Conservation (phyloP, 2,329 filamentous ascomycete genomes). For the Pestalotiopsis sp. region DNA sequence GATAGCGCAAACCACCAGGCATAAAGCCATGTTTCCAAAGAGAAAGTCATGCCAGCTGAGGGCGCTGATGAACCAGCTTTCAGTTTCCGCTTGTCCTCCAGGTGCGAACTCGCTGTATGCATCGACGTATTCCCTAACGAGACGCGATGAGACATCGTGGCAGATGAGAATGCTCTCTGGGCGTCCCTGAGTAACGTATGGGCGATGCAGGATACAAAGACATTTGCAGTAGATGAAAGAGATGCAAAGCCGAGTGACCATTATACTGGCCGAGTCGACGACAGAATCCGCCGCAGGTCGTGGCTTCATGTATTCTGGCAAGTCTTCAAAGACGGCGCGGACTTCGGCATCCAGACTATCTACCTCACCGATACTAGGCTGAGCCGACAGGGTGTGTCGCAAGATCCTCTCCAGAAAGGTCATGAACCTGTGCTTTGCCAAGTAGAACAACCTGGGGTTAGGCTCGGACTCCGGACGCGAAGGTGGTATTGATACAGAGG, state of each 20-base stretch:
- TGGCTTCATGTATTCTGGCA: not conserved
- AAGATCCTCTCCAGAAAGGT: conserved; percentile 2
- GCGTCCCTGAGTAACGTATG: not conserved
- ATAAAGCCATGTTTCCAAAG: conserved; percentile 2
- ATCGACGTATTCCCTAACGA: not conserved
- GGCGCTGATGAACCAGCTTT: conserved; percentile 7
- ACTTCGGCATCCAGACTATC: not conserved
- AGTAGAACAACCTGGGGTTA: not conserved
- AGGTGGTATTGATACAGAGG: not conserved
- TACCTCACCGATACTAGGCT: not conserved
- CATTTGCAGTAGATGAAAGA: conserved; percentile 7
- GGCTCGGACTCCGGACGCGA: not conserved
- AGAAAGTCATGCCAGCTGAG: conserved; percentile 8
- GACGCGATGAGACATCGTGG: not conserved
- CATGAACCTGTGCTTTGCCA: conserved; percentile 5
- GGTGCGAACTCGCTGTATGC: conserved; percentile 4
- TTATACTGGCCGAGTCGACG: not conserved
- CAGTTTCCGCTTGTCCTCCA: conserved; percentile 3
- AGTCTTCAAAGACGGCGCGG: not conserved
- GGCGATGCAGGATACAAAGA: not conserved
- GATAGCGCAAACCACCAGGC: not conserved
- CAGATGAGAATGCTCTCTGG: not conserved
- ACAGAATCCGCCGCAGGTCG: not conserved
- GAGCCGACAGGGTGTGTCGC: conserved; percentile 1
- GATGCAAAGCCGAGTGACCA: conserved; percentile 5